Percentiles rank a stretch among this genome's conserved stretches.
Conservation (phyloP, 108 stramenopile species). For the Schizochytrium sp. region DNA sequence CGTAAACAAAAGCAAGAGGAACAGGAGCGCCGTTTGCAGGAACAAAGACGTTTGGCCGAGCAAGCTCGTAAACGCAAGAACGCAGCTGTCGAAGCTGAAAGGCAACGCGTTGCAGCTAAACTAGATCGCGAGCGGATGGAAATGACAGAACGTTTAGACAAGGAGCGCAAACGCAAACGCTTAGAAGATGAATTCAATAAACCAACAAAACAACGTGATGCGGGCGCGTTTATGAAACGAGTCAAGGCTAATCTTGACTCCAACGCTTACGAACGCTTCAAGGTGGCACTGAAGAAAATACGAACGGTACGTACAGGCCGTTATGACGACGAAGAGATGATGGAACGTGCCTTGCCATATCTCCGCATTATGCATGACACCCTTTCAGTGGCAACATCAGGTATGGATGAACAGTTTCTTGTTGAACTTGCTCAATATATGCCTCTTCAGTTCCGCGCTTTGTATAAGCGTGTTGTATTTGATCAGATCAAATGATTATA, state of each 20-base stretch:
- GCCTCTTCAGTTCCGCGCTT: slow-evolving; percentile 22
- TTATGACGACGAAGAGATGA: slow-evolving; percentile 17
- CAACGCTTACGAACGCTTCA: slow-evolving; percentile 23
- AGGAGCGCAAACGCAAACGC: slow-evolving; percentile 7
- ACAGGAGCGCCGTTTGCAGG: slow-evolving; percentile 8
- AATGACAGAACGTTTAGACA: slow-evolving; percentile 3
- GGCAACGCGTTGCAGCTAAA: slow-evolving; percentile 5
- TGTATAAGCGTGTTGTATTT: slow-evolving; percentile 28
- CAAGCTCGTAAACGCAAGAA: neutral
- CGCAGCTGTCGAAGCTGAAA: neutral
- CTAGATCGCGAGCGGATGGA: slow-evolving; percentile 23
- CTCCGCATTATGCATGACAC: slow-evolving; percentile 25
- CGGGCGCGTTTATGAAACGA: slow-evolving; percentile 18
- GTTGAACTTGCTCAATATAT: slow-evolving; percentile 29
- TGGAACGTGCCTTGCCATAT: neutral
- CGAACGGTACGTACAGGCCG: slow-evolving; percentile 21
- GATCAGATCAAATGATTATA: neutral
- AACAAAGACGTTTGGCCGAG: slow-evolving; percentile 4
- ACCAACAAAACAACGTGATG: slow-evolving; percentile 23
- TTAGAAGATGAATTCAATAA: neutral
- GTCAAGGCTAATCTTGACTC: slow-evolving; percentile 42
- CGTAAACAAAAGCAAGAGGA: neutral
- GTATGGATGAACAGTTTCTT: slow-evolving; percentile 18
- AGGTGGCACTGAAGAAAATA: neutral
- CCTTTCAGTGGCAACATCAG: neutral